These are phyloP conservation scores for Arthrobotrys megalospora DNA, from an alignment of 2,329 filamentous ascomycete species.

Conservation along the genomic window DNA sequence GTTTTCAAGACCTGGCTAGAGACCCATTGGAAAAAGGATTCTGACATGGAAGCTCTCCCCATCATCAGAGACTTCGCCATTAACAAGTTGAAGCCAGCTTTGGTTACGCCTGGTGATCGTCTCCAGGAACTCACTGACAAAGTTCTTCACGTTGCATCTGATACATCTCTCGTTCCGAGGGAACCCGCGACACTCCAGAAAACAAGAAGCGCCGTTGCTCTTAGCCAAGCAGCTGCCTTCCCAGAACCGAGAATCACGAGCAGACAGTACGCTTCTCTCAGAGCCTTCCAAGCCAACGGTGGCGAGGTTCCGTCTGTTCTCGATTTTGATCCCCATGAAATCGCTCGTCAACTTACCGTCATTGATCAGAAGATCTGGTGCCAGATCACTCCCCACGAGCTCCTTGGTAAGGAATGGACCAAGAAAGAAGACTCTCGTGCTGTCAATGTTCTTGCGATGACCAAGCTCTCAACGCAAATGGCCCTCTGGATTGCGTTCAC, in stretches of 20 bases:
- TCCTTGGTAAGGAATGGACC: conserved; percentile 93
- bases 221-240: conserved; percentile 66
- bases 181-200: conserved; percentile 81
- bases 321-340: conserved; percentile 90
- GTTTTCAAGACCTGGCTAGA: conserved; percentile 98
- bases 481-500: conserved; percentile 94
- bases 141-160: conserved; percentile 75
- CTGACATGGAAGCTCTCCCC: conserved; percentile 81
- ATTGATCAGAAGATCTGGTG: conserved; percentile 94
- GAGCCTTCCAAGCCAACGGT: conserved; percentile 79
- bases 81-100: conserved; percentile 76
- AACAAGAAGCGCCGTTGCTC: conserved; percentile 66
- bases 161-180: conserved; percentile 83
- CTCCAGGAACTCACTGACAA: conserved; percentile 84
- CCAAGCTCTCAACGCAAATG: conserved; percentile 89
- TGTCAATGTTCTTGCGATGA: conserved; percentile 94
- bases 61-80: conserved; percentile 86
- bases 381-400: conserved; percentile 90
- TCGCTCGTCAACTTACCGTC: conserved; percentile 91
- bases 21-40: conserved; percentile 90
- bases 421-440: conserved; percentile 85
- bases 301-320: conserved; percentile 80
- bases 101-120: conserved; percentile 85
- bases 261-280: conserved; percentile 80
- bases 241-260: conserved; percentile 81